Conservation (phyloP, 2,329 filamentous ascomycete species). For the Harringtonia aguacate region DNA sequence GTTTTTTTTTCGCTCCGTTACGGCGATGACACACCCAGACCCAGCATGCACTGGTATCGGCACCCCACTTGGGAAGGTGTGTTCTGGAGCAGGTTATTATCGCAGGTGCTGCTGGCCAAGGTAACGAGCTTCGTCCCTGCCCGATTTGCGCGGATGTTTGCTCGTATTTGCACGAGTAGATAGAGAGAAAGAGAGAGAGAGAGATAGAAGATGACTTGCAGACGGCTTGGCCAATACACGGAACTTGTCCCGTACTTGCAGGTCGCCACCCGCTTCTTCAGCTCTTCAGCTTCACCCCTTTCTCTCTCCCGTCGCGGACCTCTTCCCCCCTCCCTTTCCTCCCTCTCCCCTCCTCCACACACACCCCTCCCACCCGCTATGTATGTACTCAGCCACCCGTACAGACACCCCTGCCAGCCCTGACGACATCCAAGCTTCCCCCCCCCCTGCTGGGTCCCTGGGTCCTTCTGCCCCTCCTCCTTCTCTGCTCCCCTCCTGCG, state of each 20-base stretch:
- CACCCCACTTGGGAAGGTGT: too few species aligned
- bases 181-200: too few species aligned
- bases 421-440: constrained; percentile 12
- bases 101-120: too few species aligned
- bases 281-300: neutral
- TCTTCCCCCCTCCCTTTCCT: neutral
- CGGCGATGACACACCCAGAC: neutral
- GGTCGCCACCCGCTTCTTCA: too few species aligned
- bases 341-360: neutral
- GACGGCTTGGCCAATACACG: too few species aligned
- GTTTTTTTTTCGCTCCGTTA: neutral
- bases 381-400: constrained; percentile 9
- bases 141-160: too few species aligned
- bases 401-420: constrained; percentile 8
- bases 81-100: too few species aligned
- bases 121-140: too few species aligned
- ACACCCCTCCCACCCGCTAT: constrained; percentile 3
- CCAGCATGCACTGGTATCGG: too few species aligned
- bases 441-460: neutral
- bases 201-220: too few species aligned
- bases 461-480: neutral
- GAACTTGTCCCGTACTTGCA: too few species aligned
- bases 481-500: neutral
- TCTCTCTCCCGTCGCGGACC: neutral
- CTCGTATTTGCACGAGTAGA: too few species aligned